Conservation (phyloP, 1,284 basidiomycete genomes). For the Xanthoconium separans region DNA sequence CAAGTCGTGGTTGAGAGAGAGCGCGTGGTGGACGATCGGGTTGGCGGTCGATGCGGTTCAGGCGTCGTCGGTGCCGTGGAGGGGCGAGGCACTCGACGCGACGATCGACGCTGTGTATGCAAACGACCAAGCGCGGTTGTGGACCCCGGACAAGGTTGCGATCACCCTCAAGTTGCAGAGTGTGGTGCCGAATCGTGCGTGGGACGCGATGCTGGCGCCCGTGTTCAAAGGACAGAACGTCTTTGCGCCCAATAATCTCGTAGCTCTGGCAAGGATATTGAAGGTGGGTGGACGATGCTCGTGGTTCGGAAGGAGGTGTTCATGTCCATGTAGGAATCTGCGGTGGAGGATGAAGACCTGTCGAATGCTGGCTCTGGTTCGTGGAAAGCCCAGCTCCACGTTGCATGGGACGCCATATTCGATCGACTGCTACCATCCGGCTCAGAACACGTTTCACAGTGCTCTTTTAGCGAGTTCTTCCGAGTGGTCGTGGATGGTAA, state of each 20-base stretch:
- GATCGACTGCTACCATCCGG: conserved; percentile 66
- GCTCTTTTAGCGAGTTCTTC: conserved; percentile 90
- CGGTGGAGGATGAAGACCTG: conserved; percentile 52
- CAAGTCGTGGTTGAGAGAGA: conserved; percentile 92
- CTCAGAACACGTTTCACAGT: conserved; percentile 41
- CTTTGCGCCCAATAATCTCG: conserved; percentile 70
- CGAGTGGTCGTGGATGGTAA: conserved; percentile 86
- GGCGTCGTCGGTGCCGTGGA: conserved; percentile 67
- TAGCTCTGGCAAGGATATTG: conserved; percentile 73
- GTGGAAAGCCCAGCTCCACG: conserved; percentile 93
- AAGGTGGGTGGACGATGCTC: conserved; percentile 50
- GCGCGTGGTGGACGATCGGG: conserved; percentile 83
- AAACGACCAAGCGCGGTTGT: conserved; percentile 34
- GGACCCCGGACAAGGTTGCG: conserved; percentile 90
- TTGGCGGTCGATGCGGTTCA: conserved; percentile 63
- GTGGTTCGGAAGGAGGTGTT: conserved; percentile 1
- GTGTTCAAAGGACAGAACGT: conserved; percentile 75
- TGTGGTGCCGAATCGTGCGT: conserved; percentile 59
- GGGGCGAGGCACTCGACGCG: conserved; percentile 57
- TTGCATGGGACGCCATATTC: conserved; percentile 86
- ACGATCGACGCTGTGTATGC: conserved; percentile 54
- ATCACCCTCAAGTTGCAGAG: conserved; percentile 72
- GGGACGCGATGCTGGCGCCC: conserved; percentile 68
- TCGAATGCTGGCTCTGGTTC: conserved; percentile 51
- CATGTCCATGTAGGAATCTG: conserved; percentile 48